phyloP scores from a whole-genome alignment of 2,329 filamentous ascomycete genomes.

The Arachnopeziza araneosa region DNA sequence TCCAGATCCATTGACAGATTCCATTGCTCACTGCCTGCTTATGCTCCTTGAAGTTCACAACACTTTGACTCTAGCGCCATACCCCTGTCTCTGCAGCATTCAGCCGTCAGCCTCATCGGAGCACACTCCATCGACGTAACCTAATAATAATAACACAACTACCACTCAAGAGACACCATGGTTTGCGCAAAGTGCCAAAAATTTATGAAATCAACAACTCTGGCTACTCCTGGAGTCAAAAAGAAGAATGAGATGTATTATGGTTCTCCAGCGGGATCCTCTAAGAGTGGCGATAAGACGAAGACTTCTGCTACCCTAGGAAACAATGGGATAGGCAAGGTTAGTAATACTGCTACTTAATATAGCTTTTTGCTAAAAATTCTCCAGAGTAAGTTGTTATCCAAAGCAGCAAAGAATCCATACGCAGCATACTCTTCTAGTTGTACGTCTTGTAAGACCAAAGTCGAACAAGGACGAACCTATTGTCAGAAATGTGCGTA shows the following conservation, averaged over 20 bases:
- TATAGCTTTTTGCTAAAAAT: not conserved
- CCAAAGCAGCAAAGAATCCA: constrained; percentile 59
- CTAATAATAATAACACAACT: constrained; percentile 10
- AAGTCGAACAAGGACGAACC: constrained; percentile 55
- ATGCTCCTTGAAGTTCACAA: not conserved
- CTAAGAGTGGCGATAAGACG: constrained; percentile 36
- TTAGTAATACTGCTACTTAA: constrained; percentile 24
- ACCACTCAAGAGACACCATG: constrained; percentile 38
- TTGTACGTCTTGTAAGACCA: constrained; percentile 57
- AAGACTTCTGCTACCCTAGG: constrained; percentile 49
- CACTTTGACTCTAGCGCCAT: not conserved
- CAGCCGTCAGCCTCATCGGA: not conserved
- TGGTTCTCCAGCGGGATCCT: constrained; percentile 43
- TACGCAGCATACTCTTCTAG: constrained; percentile 59
- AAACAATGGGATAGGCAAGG: constrained; percentile 54
- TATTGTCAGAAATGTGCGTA: constrained; percentile 60
- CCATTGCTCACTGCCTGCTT: not conserved
- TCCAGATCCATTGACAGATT: constrained; percentile 10
- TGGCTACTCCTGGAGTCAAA: constrained; percentile 60
- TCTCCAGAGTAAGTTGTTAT: constrained; percentile 57
- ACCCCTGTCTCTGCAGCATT: not conserved
- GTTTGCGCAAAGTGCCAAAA: constrained; percentile 62
- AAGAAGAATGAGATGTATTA: constrained; percentile 63
- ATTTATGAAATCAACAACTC: constrained; percentile 51
- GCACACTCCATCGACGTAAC: constrained; percentile 5